A percentile compares a stretch with the other conserved stretches of the same genome.
Evolutionary conservation across 768 basidiomycete genomes (phyloP).

Genomic region (Boletus reticulatus): DNA sequence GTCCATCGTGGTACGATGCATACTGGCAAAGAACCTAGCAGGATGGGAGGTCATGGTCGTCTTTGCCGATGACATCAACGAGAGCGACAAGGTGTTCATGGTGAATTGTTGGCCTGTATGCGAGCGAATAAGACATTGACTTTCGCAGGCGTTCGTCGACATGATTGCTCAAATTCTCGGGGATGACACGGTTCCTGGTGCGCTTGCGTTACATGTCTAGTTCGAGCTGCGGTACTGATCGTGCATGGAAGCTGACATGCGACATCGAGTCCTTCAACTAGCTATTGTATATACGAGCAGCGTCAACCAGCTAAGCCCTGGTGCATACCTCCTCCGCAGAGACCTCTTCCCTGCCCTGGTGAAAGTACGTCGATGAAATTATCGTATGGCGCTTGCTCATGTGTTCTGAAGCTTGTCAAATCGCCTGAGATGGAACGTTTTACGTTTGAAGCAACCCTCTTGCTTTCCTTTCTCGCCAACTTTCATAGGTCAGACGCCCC

Average conservation of each 20-base stretch:
- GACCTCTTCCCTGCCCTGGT: constrained; percentile 58
- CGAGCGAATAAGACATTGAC: not conserved
- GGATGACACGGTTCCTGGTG: constrained; percentile 41
- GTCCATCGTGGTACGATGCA: constrained; percentile 41
- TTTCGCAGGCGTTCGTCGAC: constrained; percentile 47
- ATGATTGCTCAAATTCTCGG: constrained; percentile 46
- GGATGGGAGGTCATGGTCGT: constrained; percentile 77
- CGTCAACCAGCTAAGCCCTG: constrained; percentile 62
- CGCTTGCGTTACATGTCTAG: not conserved
- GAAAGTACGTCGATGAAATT: constrained; percentile 35
- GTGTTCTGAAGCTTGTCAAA: constrained; percentile 47
- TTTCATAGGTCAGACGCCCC: constrained; percentile 74
- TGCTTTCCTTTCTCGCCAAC: constrained; percentile 64
- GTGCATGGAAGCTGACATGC: constrained; percentile 38
- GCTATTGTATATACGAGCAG: constrained; percentile 58
- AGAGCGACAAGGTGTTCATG: constrained; percentile 59
- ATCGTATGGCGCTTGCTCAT: too few species aligned
- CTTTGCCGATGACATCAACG: constrained; percentile 56
- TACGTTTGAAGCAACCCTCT: constrained; percentile 57
- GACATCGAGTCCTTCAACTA: constrained; percentile 56
- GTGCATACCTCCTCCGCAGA: constrained; percentile 64
- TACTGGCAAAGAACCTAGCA: constrained; percentile 56
- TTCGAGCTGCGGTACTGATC: not conserved
- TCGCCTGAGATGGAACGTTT: constrained; percentile 52
- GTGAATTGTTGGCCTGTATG: constrained; percentile 23